These are phyloP conservation scores for Xylariales sp. DNA, from an alignment of 2,329 filamentous ascomycete species.

Conservation along the genomic window DNA sequence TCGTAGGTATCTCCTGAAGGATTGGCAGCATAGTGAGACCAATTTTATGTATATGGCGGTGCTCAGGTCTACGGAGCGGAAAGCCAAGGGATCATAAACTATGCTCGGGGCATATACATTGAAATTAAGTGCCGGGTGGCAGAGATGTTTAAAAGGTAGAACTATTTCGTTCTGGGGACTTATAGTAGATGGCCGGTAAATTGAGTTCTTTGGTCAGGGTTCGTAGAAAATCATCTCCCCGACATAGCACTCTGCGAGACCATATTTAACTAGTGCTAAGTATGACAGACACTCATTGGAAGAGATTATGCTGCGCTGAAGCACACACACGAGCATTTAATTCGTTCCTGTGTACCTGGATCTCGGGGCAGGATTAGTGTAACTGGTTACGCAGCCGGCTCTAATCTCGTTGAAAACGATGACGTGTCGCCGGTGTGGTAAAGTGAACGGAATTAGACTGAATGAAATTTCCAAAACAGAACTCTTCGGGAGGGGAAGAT, in stretches of 20 bases:
- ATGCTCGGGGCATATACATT: background rate
- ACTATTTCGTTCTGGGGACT: no score
- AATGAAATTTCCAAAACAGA: background rate
- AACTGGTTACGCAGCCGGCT: conserved; percentile 13
- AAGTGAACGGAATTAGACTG: conserved; percentile 20
- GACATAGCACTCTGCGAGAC: background rate
- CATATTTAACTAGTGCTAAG: background rate
- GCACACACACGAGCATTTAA: background rate
- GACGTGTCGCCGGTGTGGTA: conserved; percentile 4
- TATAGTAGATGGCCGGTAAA: no score
- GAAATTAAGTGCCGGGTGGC: background rate
- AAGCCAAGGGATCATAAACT: background rate
- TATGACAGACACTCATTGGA: background rate
- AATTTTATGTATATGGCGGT: background rate
- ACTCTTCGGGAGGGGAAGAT: no score
- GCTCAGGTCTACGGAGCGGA: background rate
- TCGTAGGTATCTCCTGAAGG: background rate
- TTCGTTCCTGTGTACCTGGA: background rate
- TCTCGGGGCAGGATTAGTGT: conserved; percentile 15
- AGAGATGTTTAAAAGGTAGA: no score
- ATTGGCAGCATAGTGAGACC: background rate
- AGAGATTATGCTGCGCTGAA: background rate
- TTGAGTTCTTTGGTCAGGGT: no score
- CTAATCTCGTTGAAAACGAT: conserved; percentile 8
- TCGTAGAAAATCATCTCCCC: no score